These are phyloP conservation scores for Gamarada debralockiae DNA, from an alignment of 495 filamentous ascomycete genomes.

Conservation along the genomic window DNA sequence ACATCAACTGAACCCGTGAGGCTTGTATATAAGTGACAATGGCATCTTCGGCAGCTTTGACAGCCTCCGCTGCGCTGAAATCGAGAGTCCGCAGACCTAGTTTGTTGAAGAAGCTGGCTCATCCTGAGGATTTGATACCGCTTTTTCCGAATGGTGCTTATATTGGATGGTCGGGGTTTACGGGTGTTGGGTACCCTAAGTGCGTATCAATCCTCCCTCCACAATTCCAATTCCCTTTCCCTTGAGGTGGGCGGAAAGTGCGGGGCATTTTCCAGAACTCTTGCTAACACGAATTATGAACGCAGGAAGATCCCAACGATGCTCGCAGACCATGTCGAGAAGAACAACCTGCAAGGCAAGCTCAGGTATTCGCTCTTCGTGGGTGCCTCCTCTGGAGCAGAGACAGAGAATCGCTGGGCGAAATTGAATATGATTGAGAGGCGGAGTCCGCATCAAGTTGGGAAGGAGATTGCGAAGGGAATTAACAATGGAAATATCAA, in stretches of 20 bases:
- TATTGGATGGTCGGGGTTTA: slow-evolving; percentile 89
- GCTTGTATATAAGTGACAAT: slow-evolving; percentile 3
- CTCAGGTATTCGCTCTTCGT: slow-evolving; percentile 85
- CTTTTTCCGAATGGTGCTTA: slow-evolving; percentile 80
- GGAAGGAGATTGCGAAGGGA: slow-evolving; percentile 85
- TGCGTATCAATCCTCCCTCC: slow-evolving; percentile 35
- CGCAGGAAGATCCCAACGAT: slow-evolving; percentile 76
- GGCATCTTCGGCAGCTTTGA: slow-evolving; percentile 17
- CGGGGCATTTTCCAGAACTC: not conserved
- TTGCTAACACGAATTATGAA: slow-evolving; percentile 1
- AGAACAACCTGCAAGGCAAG: slow-evolving; percentile 80
- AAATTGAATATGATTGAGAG: slow-evolving; percentile 84
- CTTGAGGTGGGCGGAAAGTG: not conserved
- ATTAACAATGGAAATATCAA: slow-evolving; percentile 88
- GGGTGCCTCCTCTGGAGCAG: slow-evolving; percentile 81
- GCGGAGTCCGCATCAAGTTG: slow-evolving; percentile 82
- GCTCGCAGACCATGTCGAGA: slow-evolving; percentile 85
- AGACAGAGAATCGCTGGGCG: slow-evolving; percentile 92
- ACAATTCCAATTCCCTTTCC: not conserved
- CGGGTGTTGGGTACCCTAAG: slow-evolving; percentile 89
- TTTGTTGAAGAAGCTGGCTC: slow-evolving; percentile 74
- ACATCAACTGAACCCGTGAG: not conserved
- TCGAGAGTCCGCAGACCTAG: slow-evolving; percentile 71
- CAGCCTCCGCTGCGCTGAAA: slow-evolving; percentile 65
- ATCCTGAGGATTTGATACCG: slow-evolving; percentile 73